phyloP scores from a whole-genome alignment of 2,329 filamentous ascomycete species.

The Fusarium virguliforme region DNA sequence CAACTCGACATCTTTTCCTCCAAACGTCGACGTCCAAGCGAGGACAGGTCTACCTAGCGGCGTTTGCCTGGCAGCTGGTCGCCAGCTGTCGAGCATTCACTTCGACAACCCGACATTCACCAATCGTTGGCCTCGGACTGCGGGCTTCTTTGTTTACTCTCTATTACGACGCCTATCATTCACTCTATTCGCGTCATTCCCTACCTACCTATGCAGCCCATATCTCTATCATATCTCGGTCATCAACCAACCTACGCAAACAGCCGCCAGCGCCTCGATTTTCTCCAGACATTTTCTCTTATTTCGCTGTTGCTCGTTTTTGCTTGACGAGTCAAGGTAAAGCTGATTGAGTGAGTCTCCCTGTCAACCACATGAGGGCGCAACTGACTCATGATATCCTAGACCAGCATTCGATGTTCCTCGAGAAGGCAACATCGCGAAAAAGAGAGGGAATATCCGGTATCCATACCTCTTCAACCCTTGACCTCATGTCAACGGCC shows the following conservation, averaged over 20 bases:
- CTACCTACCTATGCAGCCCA: neutral
- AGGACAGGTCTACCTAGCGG: conserved; percentile 15
- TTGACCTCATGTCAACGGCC: conserved; percentile 1
- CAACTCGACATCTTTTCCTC: neutral
- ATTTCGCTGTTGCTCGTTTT: neutral
- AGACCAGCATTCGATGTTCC: neutral
- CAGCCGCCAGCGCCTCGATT: neutral
- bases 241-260: neutral
- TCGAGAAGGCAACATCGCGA: neutral
- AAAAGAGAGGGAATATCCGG: neutral
- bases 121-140: neutral
- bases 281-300: neutral
- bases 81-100: conserved; percentile 39
- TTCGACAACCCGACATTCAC: neutral
- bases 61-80: conserved; percentile 31
- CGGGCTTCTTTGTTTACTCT: conserved; percentile 22
- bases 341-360: conserved; percentile 1
- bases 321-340: conserved; percentile 9
- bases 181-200: neutral
- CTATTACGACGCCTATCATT: neutral
- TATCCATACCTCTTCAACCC: neutral
- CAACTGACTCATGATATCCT: neutral
- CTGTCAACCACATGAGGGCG: neutral
- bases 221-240: neutral
- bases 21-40: neutral